Base-by-base conservation (phyloP, 306 rosid genomes). In the Morella rubra region DNA sequence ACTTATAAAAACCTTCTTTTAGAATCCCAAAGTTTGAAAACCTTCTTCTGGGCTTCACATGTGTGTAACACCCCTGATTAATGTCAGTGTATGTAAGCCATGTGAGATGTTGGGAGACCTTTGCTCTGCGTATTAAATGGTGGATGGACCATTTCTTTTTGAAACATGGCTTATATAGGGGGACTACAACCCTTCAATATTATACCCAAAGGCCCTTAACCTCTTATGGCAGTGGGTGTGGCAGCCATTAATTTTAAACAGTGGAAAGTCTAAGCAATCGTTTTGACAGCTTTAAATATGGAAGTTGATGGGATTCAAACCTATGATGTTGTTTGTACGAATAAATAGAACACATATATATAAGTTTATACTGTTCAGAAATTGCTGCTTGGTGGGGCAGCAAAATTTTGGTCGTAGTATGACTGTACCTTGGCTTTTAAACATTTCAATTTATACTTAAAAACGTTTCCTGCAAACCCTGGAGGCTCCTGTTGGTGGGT, bases 31-130 rank as follows among this genome's bases (percentile, higher is more conserved):
- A 50, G 85, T 71, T 80, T 78, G 80, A 79, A 76, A 65, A 1
- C 62, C 74, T 24, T 27, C 2, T 74, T 53, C 76, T 67, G 69
- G 77, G 85, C 73, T 89, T 86, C 89, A 83, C 88, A 76, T 85
- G 83, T 73, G 83, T 83, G 74, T 32, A 78, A 75, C 87, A 85
- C 81, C 76, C 84, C 80, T 76, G 82, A 71, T 46, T 77, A 86
- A 64, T 89, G 93, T 77, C 90, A 87, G 90, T 83, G 56, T 77
- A 65, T 89, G 94, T 80, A 78, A 82, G 90, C 96, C 97, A 93
- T 87, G 97, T 89, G 97, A 86, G 85, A 72, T 91, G 93, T 81
- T 81, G 86, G 79, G 70, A 59, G 61, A 77, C 37, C 68, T 72
- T 81, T 60, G 73, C 82, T 58, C 64, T 71, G 75, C 77, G 83